phyloP scores from a whole-genome alignment of 208 protist genomes.

The Angomonas desouzai region DNA sequence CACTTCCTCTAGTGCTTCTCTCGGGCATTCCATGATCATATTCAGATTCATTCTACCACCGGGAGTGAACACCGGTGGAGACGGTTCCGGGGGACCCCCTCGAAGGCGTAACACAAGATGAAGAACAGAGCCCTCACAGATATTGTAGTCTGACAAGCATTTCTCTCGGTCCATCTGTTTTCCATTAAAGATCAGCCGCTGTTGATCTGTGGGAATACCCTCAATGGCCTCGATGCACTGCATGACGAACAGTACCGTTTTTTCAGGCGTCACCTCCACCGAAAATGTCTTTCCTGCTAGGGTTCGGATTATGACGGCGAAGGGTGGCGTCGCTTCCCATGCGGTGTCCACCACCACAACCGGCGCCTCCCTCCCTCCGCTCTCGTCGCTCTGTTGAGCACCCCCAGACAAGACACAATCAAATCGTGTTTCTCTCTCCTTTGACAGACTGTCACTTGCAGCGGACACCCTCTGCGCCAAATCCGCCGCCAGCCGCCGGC shows the following conservation, averaged over 20 bases:
- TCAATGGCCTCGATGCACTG: background rate
- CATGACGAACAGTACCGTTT: background rate
- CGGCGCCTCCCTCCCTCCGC: background rate
- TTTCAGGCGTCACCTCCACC: background rate
- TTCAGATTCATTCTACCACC: background rate
- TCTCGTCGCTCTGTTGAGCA: background rate
- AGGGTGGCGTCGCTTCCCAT: too few species aligned
- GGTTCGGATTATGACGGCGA: too few species aligned
- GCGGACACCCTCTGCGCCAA: background rate
- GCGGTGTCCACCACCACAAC: background rate
- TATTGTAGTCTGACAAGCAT: background rate
- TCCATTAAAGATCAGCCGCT: background rate
- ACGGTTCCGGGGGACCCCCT: background rate
- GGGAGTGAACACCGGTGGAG: background rate
- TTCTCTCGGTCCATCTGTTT: background rate
- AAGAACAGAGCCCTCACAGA: background rate
- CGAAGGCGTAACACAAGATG: background rate
- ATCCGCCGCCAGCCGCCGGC: background rate
- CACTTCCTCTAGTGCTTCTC: background rate
- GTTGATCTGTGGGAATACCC: background rate
- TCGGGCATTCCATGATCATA: background rate
- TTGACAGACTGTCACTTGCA: background rate
- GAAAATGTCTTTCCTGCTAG: background rate
- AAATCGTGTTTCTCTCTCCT: slow-evolving; percentile 16
- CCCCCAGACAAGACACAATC: slow-evolving; percentile 8